phyloP scores from a whole-genome alignment of 2,329 filamentous ascomycete species.

The Alternaria triticina region DNA sequence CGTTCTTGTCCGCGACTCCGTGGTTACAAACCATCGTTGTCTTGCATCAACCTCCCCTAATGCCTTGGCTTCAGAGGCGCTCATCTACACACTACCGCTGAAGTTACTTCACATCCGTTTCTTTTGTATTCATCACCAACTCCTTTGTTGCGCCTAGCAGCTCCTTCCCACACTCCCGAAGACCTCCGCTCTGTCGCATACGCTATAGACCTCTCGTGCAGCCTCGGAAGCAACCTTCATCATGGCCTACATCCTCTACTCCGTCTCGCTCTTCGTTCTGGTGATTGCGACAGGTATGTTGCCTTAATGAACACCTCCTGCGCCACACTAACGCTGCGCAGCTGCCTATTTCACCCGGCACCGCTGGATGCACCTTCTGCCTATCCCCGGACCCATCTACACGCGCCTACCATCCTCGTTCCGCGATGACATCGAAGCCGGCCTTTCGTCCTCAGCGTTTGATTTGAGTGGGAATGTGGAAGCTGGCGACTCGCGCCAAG shows the following conservation, averaged over 20 bases:
- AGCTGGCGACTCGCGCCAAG: constrained; percentile 76
- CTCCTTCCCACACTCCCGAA: constrained; percentile 21
- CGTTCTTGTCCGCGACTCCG: constrained; percentile 17
- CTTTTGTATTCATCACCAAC: constrained; percentile 13
- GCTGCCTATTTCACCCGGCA: constrained; percentile 80
- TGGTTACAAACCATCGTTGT: constrained; percentile 8
- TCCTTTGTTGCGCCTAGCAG: constrained; percentile 8
- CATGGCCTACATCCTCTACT: constrained; percentile 85
- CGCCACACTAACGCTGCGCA: constrained; percentile 42
- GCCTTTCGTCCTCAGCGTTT: constrained; percentile 82
- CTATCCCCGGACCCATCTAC: constrained; percentile 72
- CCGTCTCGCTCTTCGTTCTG: constrained; percentile 73
- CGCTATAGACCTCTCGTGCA: not conserved
- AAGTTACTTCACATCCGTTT: constrained; percentile 9
- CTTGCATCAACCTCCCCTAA: constrained; percentile 1
- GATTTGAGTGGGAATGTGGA: constrained; percentile 82
- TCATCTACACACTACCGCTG: constrained; percentile 9
- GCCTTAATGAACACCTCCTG: constrained; percentile 3
- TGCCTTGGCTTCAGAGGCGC: constrained; percentile 3
- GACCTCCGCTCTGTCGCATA: constrained; percentile 20
- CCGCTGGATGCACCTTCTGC: constrained; percentile 75
- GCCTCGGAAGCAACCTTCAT: constrained; percentile 28
- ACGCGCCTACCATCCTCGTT: constrained; percentile 79
- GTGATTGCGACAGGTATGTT: constrained; percentile 70
- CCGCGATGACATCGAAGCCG: constrained; percentile 83